Conservation (phyloP, 371 early-diverging fungal genomes). For the Mortierella sp. region DNA sequence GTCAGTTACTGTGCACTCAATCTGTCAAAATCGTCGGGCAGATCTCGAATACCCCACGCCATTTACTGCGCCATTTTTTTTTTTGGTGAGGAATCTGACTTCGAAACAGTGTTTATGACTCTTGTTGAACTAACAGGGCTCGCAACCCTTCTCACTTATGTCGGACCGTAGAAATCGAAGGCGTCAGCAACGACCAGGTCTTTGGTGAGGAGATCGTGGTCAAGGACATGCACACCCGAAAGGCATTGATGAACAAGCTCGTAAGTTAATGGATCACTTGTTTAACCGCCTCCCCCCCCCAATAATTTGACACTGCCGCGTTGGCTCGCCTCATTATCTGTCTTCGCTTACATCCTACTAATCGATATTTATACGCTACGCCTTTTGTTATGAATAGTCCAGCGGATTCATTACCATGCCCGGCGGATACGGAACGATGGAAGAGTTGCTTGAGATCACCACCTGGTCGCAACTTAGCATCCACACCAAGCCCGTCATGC, state of each 20-base stretch:
- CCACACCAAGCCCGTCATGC: slow-evolving; percentile 79
- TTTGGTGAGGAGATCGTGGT: slow-evolving; percentile 76
- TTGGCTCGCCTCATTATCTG: too few relatives aligned
- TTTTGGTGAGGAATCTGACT: not conserved
- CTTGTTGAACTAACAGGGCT: slow-evolving; percentile 2
- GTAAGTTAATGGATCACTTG: slow-evolving; percentile 24
- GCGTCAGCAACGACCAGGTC: slow-evolving; percentile 48
- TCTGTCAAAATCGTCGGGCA: too few relatives aligned
- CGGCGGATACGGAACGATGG: slow-evolving; percentile 88
- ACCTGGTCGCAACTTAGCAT: slow-evolving; percentile 87
- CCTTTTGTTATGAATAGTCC: slow-evolving; percentile 33
- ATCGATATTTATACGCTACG: not conserved
- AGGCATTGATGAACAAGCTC: slow-evolving; percentile 79
- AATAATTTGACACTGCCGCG: too few relatives aligned
- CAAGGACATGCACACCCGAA: slow-evolving; percentile 87
- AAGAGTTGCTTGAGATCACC: slow-evolving; percentile 87
- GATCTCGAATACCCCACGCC: too few relatives aligned
- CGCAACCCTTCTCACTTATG: not conserved
- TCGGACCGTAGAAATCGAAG: slow-evolving; percentile 16
- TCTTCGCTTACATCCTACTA: not conserved
- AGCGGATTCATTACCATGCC: slow-evolving; percentile 89
- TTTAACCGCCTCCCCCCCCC: not conserved
- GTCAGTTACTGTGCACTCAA: too few relatives aligned
- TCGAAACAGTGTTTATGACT: not conserved
- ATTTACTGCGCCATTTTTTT: not conserved